Base-by-base conservation (phyloP, 2,329 filamentous ascomycete genomes). In the Cryphonectria carpinicola region DNA sequence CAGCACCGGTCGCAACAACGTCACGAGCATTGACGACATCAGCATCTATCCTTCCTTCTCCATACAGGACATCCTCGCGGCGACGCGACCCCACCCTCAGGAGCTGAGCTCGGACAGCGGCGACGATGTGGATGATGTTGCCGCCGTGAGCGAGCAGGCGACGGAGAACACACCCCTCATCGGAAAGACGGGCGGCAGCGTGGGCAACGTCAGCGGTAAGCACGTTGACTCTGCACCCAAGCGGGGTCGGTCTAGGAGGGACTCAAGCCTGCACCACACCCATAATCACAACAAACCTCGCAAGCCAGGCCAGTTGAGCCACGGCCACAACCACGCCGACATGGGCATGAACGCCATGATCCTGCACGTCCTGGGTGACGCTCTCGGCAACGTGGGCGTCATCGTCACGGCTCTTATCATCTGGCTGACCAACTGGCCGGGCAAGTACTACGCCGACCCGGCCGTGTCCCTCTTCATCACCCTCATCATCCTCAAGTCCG, bases 391-490 rank as follows among this genome's bases (percentile, higher is more conserved):
- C 78, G 88, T 97, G 68, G 94, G 93, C 76, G 93, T 97, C 74
- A 97, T 97, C 73, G 86, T 86, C 64, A 93, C 93, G 5, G 94
- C 93, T 5, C 86, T 97, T 49, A 86, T 96, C 79, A 98, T 99
- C 82, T 98, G 95, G 95, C 86, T 97, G 70, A 96, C 94, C 1
- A 85, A 92, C 67, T 97, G 89, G 86, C 86, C 88, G 6, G 94
- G 92, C 84, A 91, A 93, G 74, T 92, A 89, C 83, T 98, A 98
- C 78, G 92, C 93, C 60, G 96, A 99, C 78, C 96, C 96, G 0
- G 89, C 90, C 25, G 95, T 99, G 71, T 99, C 96, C 0, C 89
- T 99, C 22, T 87, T 98, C 81, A 99, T 99, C 81, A 98, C 96
- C 1, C 81, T 94, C 71, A 92, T 92, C 76, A 92, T 93, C 72